A percentile compares a stretch with the other conserved stretches of the same genome.
phyloP scores from a whole-genome alignment of 495 filamentous ascomycete genomes.

The Tuber brumale region DNA sequence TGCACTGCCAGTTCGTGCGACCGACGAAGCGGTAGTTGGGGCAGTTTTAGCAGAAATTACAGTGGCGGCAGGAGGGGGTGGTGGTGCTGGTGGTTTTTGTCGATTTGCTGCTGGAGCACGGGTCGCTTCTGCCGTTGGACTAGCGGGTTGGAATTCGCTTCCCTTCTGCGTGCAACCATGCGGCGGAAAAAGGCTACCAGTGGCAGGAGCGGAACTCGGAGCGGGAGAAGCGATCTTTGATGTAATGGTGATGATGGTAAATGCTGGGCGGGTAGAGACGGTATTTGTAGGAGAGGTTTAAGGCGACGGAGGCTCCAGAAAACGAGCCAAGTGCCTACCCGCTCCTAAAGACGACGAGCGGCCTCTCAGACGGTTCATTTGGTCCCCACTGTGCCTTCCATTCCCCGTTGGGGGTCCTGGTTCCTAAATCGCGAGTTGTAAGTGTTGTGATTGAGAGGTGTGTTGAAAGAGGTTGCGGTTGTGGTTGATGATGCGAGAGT shows the following conservation, averaged over 20 bases:
- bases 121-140: too few relatives aligned
- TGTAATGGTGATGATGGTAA: neutral
- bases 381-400: neutral
- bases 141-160: slow-evolving; percentile 34
- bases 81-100: slow-evolving; percentile 2
- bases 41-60: neutral
- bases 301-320: neutral
- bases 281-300: neutral
- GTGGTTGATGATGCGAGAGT: neutral
- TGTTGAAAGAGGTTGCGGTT: neutral
- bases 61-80: slow-evolving; percentile 8
- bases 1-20: neutral
- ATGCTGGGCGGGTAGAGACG: neutral
- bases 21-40: slow-evolving; percentile 3
- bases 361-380: neutral
- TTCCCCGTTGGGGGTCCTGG: neutral
- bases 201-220: slow-evolving; percentile 2
- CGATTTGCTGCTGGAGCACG: slow-evolving; percentile 16
- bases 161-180: slow-evolving; percentile 26
- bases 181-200: slow-evolving; percentile 12
- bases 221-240: slow-evolving; percentile 10
- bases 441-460: neutral
- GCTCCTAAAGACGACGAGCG: neutral
- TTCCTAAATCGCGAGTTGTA: neutral
- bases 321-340: neutral